These are phyloP conservation scores for Heracleum sosnowskyi DNA, from an alignment of 129 eudicot species.

Conservation along the genomic window DNA sequence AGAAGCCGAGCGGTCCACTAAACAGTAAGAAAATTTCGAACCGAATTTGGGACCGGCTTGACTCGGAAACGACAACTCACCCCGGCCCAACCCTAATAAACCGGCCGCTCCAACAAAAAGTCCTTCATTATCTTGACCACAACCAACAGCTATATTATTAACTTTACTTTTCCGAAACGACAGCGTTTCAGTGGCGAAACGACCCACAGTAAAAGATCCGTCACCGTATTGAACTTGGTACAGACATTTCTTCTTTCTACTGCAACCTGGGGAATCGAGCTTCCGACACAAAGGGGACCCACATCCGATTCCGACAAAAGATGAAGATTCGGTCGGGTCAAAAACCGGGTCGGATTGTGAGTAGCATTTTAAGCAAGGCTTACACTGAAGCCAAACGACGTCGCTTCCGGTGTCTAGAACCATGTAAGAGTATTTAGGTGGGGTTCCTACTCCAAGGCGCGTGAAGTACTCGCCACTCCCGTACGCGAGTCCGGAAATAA, in stretches of 20 bases:
- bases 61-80: slow-evolving; percentile 62
- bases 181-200: slow-evolving; percentile 78
- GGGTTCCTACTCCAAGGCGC: slow-evolving; percentile 80
- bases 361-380: slow-evolving; percentile 81
- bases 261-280: slow-evolving; percentile 74
- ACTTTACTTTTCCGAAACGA: slow-evolving; percentile 49
- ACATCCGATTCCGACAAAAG: slow-evolving; percentile 48
- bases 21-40: slow-evolving; percentile 63
- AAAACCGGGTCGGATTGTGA: slow-evolving; percentile 76
- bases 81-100: slow-evolving; percentile 74
- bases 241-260: slow-evolving; percentile 40
- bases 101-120: slow-evolving; percentile 86
- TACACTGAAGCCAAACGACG: slow-evolving; percentile 92
- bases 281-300: slow-evolving; percentile 54
- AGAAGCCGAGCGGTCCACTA: slow-evolving; percentile 63
- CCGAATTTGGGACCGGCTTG: slow-evolving; percentile 81
- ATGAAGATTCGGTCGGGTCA: slow-evolving; percentile 45
- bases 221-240: slow-evolving; percentile 92
- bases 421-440: slow-evolving; percentile 64
- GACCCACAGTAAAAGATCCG: slow-evolving; percentile 81
- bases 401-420: slow-evolving; percentile 93
- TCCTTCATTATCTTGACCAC: slow-evolving; percentile 90
- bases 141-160: slow-evolving; percentile 55
- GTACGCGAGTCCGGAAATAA: slow-evolving; percentile 71
- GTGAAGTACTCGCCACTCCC: slow-evolving; percentile 99